Evolutionary conservation across 305 asterid species (phyloP).

Genomic region (Solanum hybrid): DNA sequence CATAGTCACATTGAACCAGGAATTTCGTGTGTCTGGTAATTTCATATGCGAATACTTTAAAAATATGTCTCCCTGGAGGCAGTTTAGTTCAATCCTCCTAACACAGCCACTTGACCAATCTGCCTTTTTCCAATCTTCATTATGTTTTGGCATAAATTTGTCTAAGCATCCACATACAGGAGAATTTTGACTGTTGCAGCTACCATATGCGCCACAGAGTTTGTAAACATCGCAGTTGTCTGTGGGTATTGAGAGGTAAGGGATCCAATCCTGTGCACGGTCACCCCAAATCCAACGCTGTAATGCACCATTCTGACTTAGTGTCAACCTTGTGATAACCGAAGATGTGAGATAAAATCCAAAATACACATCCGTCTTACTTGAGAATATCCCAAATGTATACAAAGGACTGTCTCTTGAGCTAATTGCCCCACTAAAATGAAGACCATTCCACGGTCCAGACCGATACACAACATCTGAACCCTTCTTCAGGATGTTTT

Average conservation of each 20-base stretch:
- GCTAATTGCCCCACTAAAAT: neutral
- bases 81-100: conserved; percentile 5
- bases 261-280: conserved; percentile 7
- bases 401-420: neutral
- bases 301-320: conserved; percentile 12
- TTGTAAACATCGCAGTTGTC: conserved; percentile 19
- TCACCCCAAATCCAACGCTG: conserved; percentile 20
- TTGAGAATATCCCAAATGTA: conserved; percentile 2
- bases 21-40: conserved; percentile 10
- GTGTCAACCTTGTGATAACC: conserved; percentile 7
- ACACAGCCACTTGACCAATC: conserved; percentile 18
- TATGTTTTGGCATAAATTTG: conserved; percentile 11
- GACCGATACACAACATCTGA: neutral
- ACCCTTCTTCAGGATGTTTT: neutral
- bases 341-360: neutral
- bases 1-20: neutral
- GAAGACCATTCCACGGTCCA: conserved; percentile 15
- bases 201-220: conserved; percentile 13
- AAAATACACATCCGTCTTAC: neutral
- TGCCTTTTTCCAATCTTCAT: neutral
- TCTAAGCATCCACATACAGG: conserved; percentile 19
- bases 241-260: neutral
- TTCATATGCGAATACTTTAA: conserved; percentile 1
- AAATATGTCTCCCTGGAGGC: conserved; percentile 12
- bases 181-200: neutral